Evolutionary conservation across 164 flowering plant genomes (phyloP).

Genomic region (Vitis labrusca): DNA sequence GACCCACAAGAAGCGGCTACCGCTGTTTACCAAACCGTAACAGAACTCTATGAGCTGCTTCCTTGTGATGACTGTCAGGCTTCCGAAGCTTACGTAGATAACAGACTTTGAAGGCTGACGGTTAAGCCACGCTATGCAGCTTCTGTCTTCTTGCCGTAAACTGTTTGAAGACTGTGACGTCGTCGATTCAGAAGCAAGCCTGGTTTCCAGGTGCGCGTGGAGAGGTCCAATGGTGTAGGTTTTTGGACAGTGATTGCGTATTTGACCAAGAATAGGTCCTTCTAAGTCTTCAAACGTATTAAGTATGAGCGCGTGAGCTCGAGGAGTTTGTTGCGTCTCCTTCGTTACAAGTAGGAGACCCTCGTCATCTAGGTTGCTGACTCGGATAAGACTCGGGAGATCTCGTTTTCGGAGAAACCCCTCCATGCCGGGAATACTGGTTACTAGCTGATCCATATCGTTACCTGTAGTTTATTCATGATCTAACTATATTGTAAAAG

Average conservation of each 20-base stretch:
- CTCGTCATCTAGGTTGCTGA: slow-evolving; percentile 5
- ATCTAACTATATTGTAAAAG: neutral
- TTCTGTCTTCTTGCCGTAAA: slow-evolving; percentile 37
- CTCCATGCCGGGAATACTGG: slow-evolving; percentile 36
- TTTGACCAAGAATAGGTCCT: slow-evolving; percentile 14
- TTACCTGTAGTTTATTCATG: slow-evolving; percentile 15
- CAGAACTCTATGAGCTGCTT: slow-evolving; percentile 44
- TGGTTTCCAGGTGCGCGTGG: slow-evolving; percentile 24
- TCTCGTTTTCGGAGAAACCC: slow-evolving; percentile 40
- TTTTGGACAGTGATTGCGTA: slow-evolving; percentile 21
- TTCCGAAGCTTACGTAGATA: slow-evolving; percentile 66
- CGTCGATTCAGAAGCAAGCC: neutral
- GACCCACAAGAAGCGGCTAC: slow-evolving; percentile 49
- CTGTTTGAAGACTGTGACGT: slow-evolving; percentile 6
- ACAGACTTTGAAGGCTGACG: slow-evolving; percentile 39
- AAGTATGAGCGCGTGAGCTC: slow-evolving; percentile 30
- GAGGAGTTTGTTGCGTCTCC: neutral
- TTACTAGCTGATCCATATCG: slow-evolving; percentile 33
- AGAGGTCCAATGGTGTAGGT: slow-evolving; percentile 52
- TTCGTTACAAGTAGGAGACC: neutral
- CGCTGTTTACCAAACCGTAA: slow-evolving; percentile 49
- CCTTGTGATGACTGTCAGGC: slow-evolving; percentile 17
- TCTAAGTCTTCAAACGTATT: slow-evolving; percentile 51
- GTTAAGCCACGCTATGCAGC: slow-evolving; percentile 59
- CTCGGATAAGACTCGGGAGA: slow-evolving; percentile 33